phyloP scores from a whole-genome alignment of 306 rosid genomes.

The Castanospermum australe region DNA sequence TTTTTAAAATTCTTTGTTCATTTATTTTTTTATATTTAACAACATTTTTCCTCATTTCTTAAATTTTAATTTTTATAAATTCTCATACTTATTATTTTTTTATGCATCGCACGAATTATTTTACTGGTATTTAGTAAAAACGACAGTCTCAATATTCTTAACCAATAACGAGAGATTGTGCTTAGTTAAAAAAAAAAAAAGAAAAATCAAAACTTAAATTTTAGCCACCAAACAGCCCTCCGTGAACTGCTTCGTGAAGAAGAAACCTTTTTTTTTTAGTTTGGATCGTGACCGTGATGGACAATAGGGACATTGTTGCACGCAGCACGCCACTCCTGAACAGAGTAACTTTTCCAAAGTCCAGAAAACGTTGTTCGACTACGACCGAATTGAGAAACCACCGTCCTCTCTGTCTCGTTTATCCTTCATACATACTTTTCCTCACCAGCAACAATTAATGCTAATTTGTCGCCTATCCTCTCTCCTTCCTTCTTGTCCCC shows the following conservation, averaged over 20 bases:
- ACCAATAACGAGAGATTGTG: too few species aligned
- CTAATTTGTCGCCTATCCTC: neutral
- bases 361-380: neutral
- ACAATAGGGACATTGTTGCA: neutral
- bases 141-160: too few species aligned
- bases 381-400: slow-evolving; percentile 30
- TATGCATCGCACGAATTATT: too few species aligned
- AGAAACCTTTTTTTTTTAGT: neutral
- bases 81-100: too few species aligned
- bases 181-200: too few species aligned
- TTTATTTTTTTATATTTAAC: too few species aligned
- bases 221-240: neutral
- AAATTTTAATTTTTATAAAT: too few species aligned
- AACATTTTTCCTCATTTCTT: too few species aligned
- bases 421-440: neutral
- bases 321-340: slow-evolving; percentile 2
- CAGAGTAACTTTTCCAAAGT: neutral
- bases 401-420: neutral
- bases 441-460: neutral
- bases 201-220: neutral
- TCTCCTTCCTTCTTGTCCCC: neutral
- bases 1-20: too few species aligned
- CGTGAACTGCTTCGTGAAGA: neutral
- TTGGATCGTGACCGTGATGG: neutral
- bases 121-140: too few species aligned